Evolutionary conservation across 2,329 filamentous ascomycete species (phyloP).

Genomic region (Bipolaris zeicola): DNA sequence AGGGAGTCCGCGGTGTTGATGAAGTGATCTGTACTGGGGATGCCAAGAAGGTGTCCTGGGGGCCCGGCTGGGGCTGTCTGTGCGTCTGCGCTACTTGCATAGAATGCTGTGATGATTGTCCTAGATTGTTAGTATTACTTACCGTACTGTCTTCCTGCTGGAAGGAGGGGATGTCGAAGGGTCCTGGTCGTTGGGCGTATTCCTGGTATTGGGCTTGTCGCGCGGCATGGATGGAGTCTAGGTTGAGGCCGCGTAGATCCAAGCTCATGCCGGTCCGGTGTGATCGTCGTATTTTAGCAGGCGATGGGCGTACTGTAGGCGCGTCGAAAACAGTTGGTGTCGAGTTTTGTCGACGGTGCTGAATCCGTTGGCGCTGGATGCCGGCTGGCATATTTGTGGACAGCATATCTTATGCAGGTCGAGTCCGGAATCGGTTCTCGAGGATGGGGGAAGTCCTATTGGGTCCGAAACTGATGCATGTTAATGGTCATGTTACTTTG

Average conservation of each 20-base stretch:
- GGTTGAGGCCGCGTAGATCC: constrained; percentile 69
- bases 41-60: constrained; percentile 48
- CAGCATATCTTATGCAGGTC: constrained; percentile 77
- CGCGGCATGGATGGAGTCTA: constrained; percentile 45
- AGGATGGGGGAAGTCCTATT: constrained; percentile 44
- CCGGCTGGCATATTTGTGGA: constrained; percentile 70
- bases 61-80: constrained; percentile 79
- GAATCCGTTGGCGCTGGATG: constrained; percentile 74
- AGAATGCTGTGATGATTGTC: constrained; percentile 72
- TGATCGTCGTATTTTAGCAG: constrained; percentile 59
- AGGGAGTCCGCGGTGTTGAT: constrained; percentile 43
- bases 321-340: constrained; percentile 79
- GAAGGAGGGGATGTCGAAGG: constrained; percentile 38
- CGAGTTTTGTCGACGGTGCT: constrained; percentile 87
- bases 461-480: constrained; percentile 46
- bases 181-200: constrained; percentile 37
- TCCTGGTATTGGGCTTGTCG: constrained; percentile 50
- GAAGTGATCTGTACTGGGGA: constrained; percentile 48
- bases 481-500: constrained; percentile 26
- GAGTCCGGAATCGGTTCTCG: constrained; percentile 66
- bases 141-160: constrained; percentile 59
- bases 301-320: constrained; percentile 70
- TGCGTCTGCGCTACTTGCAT: constrained; percentile 92
- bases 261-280: constrained; percentile 87
- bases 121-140: constrained; percentile 63